A percentile compares a stretch with the other conserved stretches of the same genome.
Evolutionary conservation across 768 basidiomycete species (phyloP).

Genomic region (Coprinopsis sp.): DNA sequence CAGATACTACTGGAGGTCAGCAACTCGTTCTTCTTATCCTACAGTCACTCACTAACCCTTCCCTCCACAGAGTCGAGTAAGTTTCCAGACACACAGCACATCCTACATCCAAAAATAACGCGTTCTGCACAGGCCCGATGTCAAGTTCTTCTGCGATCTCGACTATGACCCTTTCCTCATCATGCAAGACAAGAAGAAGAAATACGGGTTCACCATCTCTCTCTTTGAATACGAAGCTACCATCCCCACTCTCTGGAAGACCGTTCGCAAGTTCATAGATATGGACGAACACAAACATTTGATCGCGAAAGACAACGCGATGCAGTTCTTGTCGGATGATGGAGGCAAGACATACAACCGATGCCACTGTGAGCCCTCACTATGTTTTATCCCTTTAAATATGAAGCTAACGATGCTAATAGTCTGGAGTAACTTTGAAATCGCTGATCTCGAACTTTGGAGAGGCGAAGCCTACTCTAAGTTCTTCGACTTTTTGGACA

Average conservation of each 20-base stretch:
- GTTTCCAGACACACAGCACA: constrained; percentile 15
- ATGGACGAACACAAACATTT: constrained; percentile 56
- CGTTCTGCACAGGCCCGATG: constrained; percentile 54
- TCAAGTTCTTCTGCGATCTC: constrained; percentile 85
- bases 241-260: constrained; percentile 81
- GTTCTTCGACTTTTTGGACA: constrained; percentile 80
- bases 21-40: background rate
- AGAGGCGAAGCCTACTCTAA: constrained; percentile 74
- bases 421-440: constrained; percentile 97
- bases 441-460: constrained; percentile 82
- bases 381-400: background rate
- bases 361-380: constrained; percentile 56
- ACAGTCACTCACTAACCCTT: background rate
- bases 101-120: constrained; percentile 2
- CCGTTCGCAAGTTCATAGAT: too few species aligned
- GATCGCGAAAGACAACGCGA: constrained; percentile 65
- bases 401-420: constrained; percentile 1
- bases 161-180: constrained; percentile 84
- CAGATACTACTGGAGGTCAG: constrained; percentile 79
- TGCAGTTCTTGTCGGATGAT: constrained; percentile 78
- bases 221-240: constrained; percentile 81
- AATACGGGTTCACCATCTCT: constrained; percentile 86
- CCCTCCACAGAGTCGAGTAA: constrained; percentile 39
- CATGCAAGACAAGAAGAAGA: constrained; percentile 82
- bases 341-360: constrained; percentile 68